Base-by-base conservation (phyloP, 208 protist species). In the Acanthamoeba triangularis region DNA sequence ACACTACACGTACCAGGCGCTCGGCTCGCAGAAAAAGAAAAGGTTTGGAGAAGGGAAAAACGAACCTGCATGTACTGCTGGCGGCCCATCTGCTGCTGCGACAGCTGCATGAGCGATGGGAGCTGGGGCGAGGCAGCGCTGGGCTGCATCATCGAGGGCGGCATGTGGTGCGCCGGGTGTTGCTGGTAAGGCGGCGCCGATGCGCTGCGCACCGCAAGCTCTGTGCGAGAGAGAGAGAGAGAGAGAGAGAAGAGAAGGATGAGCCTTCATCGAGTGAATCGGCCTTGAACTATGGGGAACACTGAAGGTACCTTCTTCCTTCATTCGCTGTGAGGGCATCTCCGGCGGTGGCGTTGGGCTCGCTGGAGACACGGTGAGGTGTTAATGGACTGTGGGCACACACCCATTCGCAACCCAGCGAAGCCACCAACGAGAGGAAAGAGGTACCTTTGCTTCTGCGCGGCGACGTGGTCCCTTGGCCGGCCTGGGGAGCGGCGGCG, bases 301-400 rank as follows among this genome's bases (percentile, higher is more conserved):
- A n/a, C n/a, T n/a, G n/a, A n/a, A n/a, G n/a, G n/a, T n/a, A 76
- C 67, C 67, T 41, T 76, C 67, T 76, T 76, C 67, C 67, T 76
- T 76, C 67, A 33, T 20, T 25, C 67, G 67, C 33, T 76, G 67
- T 3, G 67, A 25, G n/a, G 67, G n/a, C 33, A 76, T 33, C 33
- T 76, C 67, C n/a, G 67, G 67, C 67, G 67, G 67, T 20, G 67
- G 67, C 16, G 67, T 76, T 33, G 67, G 16, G n/a, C 67, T 76
- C 33, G 67, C 67, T 76, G 67, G 23, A 33, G 44, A 47, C 33
- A 25, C 5, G 56, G 56, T 63, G 13, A 25, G 4, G 44, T 3
- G 56, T 25, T 7, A 47, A 47, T 47, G 44, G 10, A 11, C 44
- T 47, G 44, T 47, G 44, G 4, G n/a, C n/a, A n/a, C n/a, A n/a